A percentile compares a stretch with the other conserved stretches of the same genome.
These are phyloP conservation scores for Cunninghamia lanceolata DNA, from an alignment of 75 land plant genomes.

Conservation along the genomic window DNA sequence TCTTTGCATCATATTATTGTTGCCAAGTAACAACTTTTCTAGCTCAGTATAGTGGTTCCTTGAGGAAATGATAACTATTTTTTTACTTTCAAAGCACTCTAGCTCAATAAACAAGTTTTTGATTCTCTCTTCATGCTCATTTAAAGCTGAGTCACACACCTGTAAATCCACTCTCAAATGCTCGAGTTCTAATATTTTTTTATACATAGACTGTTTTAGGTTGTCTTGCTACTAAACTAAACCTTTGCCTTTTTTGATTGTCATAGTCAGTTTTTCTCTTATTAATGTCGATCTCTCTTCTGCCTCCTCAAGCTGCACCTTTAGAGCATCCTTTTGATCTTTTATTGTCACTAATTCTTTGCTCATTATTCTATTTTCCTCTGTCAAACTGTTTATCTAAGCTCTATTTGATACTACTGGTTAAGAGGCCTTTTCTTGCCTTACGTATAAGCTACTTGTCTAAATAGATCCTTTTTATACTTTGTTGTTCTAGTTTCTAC, in stretches of 20 bases:
- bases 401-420: slow-evolving; percentile 27
- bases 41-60: slow-evolving; percentile 25
- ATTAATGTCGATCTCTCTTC: slow-evolving; percentile 66
- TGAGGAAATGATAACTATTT: slow-evolving; percentile 40
- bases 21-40: slow-evolving; percentile 36
- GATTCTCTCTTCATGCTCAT: slow-evolving; percentile 35
- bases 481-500: too few relatives aligned
- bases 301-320: slow-evolving; percentile 48
- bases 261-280: slow-evolving; percentile 87
- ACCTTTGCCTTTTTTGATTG: slow-evolving; percentile 88
- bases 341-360: slow-evolving; percentile 30
- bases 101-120: slow-evolving; percentile 17
- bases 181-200: slow-evolving; percentile 18
- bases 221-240: slow-evolving; percentile 82
- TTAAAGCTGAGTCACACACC: slow-evolving; percentile 22
- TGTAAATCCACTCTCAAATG: slow-evolving; percentile 34
- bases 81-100: slow-evolving; percentile 30
- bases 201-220: slow-evolving; percentile 67
- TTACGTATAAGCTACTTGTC: too few relatives aligned
- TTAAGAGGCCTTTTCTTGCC: slow-evolving; percentile 34
- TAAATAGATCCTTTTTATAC: too few relatives aligned
- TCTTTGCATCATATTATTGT: slow-evolving; percentile 18
- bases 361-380: slow-evolving; percentile 24
- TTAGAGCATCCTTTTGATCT: slow-evolving; percentile 32
- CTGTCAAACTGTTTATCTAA: slow-evolving; percentile 30